phyloP scores from a whole-genome alignment of 371 early-diverging fungal genomes.

The Apophysomyces sp. region DNA sequence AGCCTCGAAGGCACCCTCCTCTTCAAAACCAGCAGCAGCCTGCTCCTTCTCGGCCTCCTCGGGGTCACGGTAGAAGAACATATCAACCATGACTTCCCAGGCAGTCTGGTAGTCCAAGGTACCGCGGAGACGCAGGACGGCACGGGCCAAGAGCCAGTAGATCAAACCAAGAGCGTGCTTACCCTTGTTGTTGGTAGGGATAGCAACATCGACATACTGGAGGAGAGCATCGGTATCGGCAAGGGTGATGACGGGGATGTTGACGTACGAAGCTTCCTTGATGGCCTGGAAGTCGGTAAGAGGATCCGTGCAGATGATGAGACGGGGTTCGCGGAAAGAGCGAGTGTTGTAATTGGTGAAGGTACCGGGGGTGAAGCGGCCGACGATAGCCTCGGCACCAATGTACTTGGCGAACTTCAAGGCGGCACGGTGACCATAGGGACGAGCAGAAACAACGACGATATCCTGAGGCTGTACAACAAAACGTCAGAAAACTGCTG shows the following conservation, averaged over 20 bases:
- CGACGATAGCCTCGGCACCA: constrained; percentile 97
- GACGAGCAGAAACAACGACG: constrained; percentile 94
- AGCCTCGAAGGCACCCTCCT: constrained; percentile 6
- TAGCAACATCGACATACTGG: constrained; percentile 96
- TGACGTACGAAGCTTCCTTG: constrained; percentile 98
- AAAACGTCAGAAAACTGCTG: not conserved
- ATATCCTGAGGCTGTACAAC: constrained; percentile 76
- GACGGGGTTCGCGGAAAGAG: constrained; percentile 97
- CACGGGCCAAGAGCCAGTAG: constrained; percentile 97
- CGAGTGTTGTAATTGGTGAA: constrained; percentile 99
- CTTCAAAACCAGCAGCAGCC: constrained; percentile 21
- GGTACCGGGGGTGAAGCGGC: constrained; percentile 99
- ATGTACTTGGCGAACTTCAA: constrained; percentile 98
- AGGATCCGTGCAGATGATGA: constrained; percentile 98
- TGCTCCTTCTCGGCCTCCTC: constrained; percentile 86
- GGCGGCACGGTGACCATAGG: constrained; percentile 98
- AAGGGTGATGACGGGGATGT: constrained; percentile 99
- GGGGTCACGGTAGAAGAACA: constrained; percentile 98
- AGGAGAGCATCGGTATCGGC: constrained; percentile 97
- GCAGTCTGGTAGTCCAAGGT: constrained; percentile 75
- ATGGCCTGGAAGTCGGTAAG: constrained; percentile 98
- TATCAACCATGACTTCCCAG: constrained; percentile 97
- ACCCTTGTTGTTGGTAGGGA: constrained; percentile 99
- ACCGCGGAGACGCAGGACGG: constrained; percentile 98
- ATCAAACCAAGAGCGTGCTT: constrained; percentile 98